Base-by-base conservation (phyloP, 257 asterid genomes). In the Primulina tabacum region DNA sequence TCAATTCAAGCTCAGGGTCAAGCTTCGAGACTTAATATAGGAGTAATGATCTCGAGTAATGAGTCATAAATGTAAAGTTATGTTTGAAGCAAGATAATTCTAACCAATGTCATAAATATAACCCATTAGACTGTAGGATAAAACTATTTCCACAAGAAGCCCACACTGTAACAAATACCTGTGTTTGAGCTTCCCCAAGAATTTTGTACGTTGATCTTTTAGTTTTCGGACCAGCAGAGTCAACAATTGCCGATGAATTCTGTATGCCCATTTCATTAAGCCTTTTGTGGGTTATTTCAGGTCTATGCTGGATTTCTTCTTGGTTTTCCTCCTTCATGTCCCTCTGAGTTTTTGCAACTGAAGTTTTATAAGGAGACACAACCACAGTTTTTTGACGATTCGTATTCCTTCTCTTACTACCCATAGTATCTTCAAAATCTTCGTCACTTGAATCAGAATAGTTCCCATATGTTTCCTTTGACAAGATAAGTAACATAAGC, bases 401-500 rank as follows among this genome's bases (percentile, higher is more conserved):
- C 43, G 50, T 77, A 73, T 73, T 86, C 73, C 80, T 81, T 73
- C 80, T 85, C 89, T 86, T 91, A 62, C 56, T 73, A 73, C 72
- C 62, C 28, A 77, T 64, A 68, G 78, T 55, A 80, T 81, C 91
- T 62, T 78, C 86, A 81, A 73, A 94, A 77, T 89, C 99, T 79
- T 91, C 97, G 55, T 91, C 97, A 34, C 97, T 89, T 67, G 99
- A 91, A 77, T 89, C 98, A 62, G 98, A 86, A 75, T 69, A 77
- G 76, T 80, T 81, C 75, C 96, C 96, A 73, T 74, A 94, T 65
- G 96, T 82, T 86, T 94, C 99, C 99, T 94, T 70, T 62, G 67
- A 70, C 58, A 35, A 60, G 34, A 59, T 21, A 71, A 61, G 12
- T 65, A 70, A 65, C 21, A 55, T 64, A 55, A 75, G 70, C 40